phyloP scores from a whole-genome alignment of 352 stramenopile species.

The Vaucheria bursata region DNA sequence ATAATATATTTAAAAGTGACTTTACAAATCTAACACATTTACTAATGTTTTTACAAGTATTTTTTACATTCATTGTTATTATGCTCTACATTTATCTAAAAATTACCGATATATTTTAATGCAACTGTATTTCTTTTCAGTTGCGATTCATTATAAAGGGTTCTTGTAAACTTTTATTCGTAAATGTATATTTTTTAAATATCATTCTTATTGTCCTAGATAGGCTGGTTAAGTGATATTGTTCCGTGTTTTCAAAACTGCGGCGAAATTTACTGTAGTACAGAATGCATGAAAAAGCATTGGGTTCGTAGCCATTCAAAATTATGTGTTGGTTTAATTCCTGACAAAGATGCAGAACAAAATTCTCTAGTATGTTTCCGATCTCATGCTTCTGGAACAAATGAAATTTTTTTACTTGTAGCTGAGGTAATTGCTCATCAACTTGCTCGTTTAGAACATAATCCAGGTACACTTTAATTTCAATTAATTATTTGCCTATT shows the following conservation, averaged over 20 bases:
- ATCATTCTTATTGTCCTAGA: no score
- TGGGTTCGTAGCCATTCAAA: constrained; percentile 66
- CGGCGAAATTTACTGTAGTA: constrained; percentile 71
- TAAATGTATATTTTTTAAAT: no score
- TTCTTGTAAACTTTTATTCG: no score
- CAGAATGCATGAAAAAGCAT: constrained; percentile 59
- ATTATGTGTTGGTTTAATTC: constrained; percentile 60
- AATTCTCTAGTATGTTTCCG: constrained; percentile 66
- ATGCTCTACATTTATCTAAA: no score
- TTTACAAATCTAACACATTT: no score
- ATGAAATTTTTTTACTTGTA: constrained; percentile 83
- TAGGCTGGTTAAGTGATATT: constrained; percentile 2
- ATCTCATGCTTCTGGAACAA: constrained; percentile 67
- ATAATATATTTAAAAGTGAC: no score
- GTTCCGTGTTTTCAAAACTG: constrained; percentile 50
- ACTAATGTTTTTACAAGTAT: no score
- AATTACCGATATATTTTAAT: no score
- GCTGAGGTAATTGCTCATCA: constrained; percentile 70
- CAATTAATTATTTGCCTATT: no score
- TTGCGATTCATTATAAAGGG: no score
- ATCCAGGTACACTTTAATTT: not conserved
- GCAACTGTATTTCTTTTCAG: no score
- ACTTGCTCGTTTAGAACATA: constrained; percentile 53
- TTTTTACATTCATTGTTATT: no score
- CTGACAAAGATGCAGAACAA: constrained; percentile 19